Base-by-base conservation (phyloP, 2,329 filamentous ascomycete genomes). In the Xylariomycetidae sp. region DNA sequence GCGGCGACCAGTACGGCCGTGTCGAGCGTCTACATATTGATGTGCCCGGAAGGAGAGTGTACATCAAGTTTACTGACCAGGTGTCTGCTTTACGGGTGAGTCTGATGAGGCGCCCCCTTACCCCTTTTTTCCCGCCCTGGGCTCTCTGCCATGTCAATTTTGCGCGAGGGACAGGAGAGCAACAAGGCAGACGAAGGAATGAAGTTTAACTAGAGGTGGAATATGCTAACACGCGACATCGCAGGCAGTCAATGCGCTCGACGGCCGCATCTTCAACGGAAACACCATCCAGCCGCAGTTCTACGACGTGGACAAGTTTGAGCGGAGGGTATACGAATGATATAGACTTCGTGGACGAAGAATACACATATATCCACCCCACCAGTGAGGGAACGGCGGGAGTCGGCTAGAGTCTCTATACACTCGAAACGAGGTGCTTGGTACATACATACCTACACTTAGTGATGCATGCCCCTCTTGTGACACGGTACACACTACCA, bases 31-130 rank as follows among this genome's bases (percentile, higher is more conserved):
- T 95, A 13, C 82, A 81, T 51, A 80, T 95, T 37, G 77, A 85
- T 51, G 67, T 77, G 27, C 64, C 72, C 44, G 68, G 67, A 30
- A 61, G 67, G 10, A 76, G 79, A 33, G 92, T 98, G 4, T 96
- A 95, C 58, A 87, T 98, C 58, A 86, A 93, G 57, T 98, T 96
- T 55, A 90, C 85, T 2, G 84, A 83, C 46, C 76, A 82, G 49
- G 68, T 96, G 34, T 92, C 85, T 28, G 92, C 88, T 10, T 63
- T 96, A 37, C 74, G 88, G 48, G 85, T 89, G 69, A 65, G 80
- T 72, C 12, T n/a, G 8, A 23, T 12, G 8, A 8, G 8, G 20
- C 20, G 20, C 20, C 20, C 20, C 12, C 8, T 8, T 23, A 8
- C 20, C 8, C 20, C 8, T 12, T 8, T 8, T 8, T 23, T 8